These are phyloP conservation scores for Laetiporus sulphureus DNA, from an alignment of 1,284 basidiomycete genomes.

Conservation along the genomic window DNA sequence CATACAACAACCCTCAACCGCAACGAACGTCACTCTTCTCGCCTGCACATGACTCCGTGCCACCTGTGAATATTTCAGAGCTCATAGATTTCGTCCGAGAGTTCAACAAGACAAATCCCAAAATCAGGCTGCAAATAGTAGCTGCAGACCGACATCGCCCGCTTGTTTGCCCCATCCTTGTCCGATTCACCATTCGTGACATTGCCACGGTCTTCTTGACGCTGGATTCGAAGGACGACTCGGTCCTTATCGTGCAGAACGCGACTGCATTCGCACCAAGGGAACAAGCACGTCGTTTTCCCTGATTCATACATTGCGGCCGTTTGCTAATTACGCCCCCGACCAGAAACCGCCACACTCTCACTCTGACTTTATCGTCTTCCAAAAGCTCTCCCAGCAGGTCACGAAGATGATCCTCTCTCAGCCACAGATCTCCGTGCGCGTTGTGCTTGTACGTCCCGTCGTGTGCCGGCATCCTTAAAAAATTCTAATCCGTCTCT, in stretches of 20 bases:
- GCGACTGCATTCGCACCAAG: conserved; percentile 59
- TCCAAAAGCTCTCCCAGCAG: conserved; percentile 58
- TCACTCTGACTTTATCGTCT: conserved; percentile 59
- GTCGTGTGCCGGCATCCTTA: too few species aligned
- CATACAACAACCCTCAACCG: conserved; percentile 39
- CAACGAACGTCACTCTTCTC: conserved; percentile 37
- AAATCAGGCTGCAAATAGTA: conserved; percentile 43
- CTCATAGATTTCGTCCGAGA: conserved; percentile 44
- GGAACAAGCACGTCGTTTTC: conserved; percentile 43
- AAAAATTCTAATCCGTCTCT: too few species aligned
- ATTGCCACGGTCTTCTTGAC: conserved; percentile 54
- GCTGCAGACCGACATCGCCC: conserved; percentile 12
- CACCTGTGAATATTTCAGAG: conserved; percentile 33
- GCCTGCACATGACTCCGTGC: conserved; percentile 26
- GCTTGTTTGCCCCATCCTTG: conserved; percentile 30
- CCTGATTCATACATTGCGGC: not conserved
- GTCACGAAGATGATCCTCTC: conserved; percentile 50
- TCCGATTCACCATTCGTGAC: conserved; percentile 54
- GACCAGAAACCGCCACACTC: conserved; percentile 57
- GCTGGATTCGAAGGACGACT: conserved; percentile 29
- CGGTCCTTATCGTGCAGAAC: conserved; percentile 45
- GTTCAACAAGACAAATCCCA: conserved; percentile 38
- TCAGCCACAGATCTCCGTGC: conserved; percentile 44
- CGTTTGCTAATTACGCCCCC: not conserved
- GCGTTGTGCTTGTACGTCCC: conserved; percentile 42